These are phyloP conservation scores for Coriolopsis trogii DNA, from an alignment of 1,284 basidiomycete species.

Conservation along the genomic window DNA sequence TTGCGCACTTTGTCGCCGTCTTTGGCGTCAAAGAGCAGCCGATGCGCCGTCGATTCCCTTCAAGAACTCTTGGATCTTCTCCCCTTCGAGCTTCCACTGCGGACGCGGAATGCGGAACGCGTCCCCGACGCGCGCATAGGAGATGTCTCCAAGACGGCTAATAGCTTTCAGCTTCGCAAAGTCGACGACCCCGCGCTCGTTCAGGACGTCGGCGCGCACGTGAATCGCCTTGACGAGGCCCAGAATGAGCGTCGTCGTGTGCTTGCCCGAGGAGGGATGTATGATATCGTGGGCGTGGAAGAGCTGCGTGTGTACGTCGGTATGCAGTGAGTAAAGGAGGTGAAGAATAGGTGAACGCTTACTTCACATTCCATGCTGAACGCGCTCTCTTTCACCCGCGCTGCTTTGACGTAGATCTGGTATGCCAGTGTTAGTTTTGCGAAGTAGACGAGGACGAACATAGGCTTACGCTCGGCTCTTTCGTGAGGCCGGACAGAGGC, in stretches of 20 bases:
- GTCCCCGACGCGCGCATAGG: conserved; percentile 56
- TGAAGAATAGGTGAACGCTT: not conserved
- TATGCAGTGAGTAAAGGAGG: not conserved
- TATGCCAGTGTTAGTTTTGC: not conserved
- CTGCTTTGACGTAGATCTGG: conserved; percentile 55
- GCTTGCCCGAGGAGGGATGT: conserved; percentile 41
- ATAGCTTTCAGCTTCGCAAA: conserved; percentile 61
- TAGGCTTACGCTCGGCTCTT: conserved; percentile 51
- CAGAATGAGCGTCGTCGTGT: conserved; percentile 60
- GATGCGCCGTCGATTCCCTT: conserved; percentile 3
- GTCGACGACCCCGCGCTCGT: conserved; percentile 53
- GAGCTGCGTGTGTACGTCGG: conserved; percentile 38
- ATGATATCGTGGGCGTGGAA: conserved; percentile 60
- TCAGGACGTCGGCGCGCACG: conserved; percentile 56
- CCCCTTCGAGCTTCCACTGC: conserved; percentile 48
- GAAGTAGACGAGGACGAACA: not conserved
- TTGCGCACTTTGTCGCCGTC: too few relatives aligned
- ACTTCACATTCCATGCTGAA: conserved; percentile 78
- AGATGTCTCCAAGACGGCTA: conserved; percentile 65
- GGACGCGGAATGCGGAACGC: conserved; percentile 60
- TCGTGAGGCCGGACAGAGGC: conserved; percentile 73
- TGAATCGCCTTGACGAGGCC: conserved; percentile 69
- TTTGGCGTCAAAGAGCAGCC: too few relatives aligned
- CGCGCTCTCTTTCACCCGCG: conserved; percentile 72
- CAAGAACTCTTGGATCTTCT: conserved; percentile 21